Conservation (phyloP, 2,329 filamentous ascomycete genomes). For the Ustulina deusta region DNA sequence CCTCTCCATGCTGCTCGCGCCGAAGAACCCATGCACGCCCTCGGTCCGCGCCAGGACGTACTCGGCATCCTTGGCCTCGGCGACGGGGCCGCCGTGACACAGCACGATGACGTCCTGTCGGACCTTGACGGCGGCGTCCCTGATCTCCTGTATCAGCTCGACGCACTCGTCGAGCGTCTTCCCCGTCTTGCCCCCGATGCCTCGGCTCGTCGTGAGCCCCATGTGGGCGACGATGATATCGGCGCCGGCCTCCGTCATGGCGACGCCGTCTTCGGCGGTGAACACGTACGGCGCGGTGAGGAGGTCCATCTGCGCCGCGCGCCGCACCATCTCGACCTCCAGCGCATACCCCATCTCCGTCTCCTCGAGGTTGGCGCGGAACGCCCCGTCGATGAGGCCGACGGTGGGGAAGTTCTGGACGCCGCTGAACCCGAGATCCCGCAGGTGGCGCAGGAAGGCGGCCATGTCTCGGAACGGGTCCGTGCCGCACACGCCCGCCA, state of each 20-base stretch:
- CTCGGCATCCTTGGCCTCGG: conserved; percentile 70
- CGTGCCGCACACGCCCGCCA: conserved; percentile 77
- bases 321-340: conserved; percentile 74
- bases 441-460: conserved; percentile 69
- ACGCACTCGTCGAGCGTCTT: conserved; percentile 75
- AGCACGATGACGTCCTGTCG: conserved; percentile 72
- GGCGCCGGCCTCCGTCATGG: conserved; percentile 73
- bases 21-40: conserved; percentile 78
- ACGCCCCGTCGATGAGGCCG: conserved; percentile 75
- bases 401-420: conserved; percentile 82
- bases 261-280: conserved; percentile 68
- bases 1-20: conserved; percentile 77
- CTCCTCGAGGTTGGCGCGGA: conserved; percentile 76
- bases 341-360: conserved; percentile 76
- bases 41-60: conserved; percentile 70
- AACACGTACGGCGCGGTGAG: conserved; percentile 80
- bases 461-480: conserved; percentile 75
- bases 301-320: conserved; percentile 69
- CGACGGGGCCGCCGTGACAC: conserved; percentile 78
- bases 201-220: conserved; percentile 73
- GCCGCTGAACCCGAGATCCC: conserved; percentile 73
- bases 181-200: conserved; percentile 72
- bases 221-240: conserved; percentile 77
- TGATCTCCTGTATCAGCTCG: conserved; percentile 70
- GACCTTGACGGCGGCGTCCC: conserved; percentile 68